Base-by-base conservation (phyloP, 2,329 filamentous ascomycete species). In the Allantophomopsis lycopodina region DNA sequence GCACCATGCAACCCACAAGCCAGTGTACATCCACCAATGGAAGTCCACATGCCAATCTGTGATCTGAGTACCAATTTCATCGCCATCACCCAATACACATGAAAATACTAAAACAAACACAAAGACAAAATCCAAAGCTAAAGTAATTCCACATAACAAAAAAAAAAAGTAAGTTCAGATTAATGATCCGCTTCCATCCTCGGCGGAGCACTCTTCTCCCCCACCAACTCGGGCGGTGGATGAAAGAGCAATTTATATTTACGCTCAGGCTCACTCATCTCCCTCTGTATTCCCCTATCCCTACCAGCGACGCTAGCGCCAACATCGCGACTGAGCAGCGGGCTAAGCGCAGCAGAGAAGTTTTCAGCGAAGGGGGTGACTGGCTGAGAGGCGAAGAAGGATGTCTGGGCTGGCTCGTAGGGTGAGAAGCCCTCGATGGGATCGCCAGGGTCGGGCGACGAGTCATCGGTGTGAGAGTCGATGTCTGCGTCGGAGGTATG, bases 161-260 rank as follows among this genome's bases (percentile, higher is more conserved):
- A 28, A 28, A 10, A 10, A 28, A 28, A 21, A 21, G 8, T 8
- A 21, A 12, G 23, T 28, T 12, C 23, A 28, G 10, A 28, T 28
- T 10, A 28, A 3, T 28, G 5, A 28, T 10, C 11, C 3, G 7
- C 7, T 10, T 28, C 23, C 7, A 12, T 8, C 23, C 11, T 12
- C 3, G 23, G 5, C 3, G 7, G 11, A 5, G 11, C 23, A 28
- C 7, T 28, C 23, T 3, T 12, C 8, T 28, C 23, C 23, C 3
- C 5, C 8, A 28, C 23, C 23, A 12, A 12, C 23, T 28, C 32
- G 15, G 32, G 10, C 32, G n/a, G n/a, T 12, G 34, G 39, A 32
- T 40, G 39, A 16, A 40, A 40, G 11, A 40, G 33, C 15, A 28
- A 15, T 20, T 37, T 40, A 14, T 40, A 40, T 21, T 8, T 40